Percentiles rank a stretch among this genome's conserved stretches.
Evolutionary conservation across 495 filamentous ascomycete species (phyloP).

Genomic region (Aspergillus saccharolyticus): DNA sequence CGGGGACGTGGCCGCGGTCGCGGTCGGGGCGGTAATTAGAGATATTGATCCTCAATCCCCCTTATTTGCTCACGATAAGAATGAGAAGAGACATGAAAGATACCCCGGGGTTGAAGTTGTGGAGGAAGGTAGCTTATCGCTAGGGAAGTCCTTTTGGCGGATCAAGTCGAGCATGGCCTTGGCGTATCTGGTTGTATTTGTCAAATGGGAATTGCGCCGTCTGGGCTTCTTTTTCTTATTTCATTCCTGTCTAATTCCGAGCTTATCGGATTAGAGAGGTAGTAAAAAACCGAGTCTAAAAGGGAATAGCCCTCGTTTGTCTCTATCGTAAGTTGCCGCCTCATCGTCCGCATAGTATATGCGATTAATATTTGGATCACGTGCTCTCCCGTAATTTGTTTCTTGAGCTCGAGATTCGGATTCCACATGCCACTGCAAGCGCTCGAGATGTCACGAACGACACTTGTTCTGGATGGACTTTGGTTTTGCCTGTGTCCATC

Average conservation of each 20-base stretch:
- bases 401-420: neutral
- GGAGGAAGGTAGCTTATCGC: conserved; percentile 23
- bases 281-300: too few relatives aligned
- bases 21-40: conserved; percentile 28
- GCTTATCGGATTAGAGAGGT: too few relatives aligned
- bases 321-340: too few relatives aligned
- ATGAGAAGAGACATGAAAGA: conserved; percentile 31
- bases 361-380: conserved; percentile 11
- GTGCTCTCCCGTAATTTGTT: conserved; percentile 7
- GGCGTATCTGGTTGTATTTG: conserved; percentile 44
- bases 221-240: conserved; percentile 22
- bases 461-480: conserved; percentile 54
- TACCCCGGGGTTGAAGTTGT: conserved; percentile 35
- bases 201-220: conserved; percentile 33
- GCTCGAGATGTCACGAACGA: conserved; percentile 41
- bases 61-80: conserved; percentile 6
- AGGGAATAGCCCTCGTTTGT: too few relatives aligned
- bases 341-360: conserved; percentile 10
- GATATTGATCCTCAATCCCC: conserved; percentile 1
- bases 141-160: conserved; percentile 28
- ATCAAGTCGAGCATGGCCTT: conserved; percentile 41
- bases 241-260: neutral
- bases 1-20: conserved; percentile 52
- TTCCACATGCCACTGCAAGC: neutral
- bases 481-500: conserved; percentile 66